phyloP scores from a whole-genome alignment of 176 grass and related monocot genomes.

The Bothriochloa decipiens region DNA sequence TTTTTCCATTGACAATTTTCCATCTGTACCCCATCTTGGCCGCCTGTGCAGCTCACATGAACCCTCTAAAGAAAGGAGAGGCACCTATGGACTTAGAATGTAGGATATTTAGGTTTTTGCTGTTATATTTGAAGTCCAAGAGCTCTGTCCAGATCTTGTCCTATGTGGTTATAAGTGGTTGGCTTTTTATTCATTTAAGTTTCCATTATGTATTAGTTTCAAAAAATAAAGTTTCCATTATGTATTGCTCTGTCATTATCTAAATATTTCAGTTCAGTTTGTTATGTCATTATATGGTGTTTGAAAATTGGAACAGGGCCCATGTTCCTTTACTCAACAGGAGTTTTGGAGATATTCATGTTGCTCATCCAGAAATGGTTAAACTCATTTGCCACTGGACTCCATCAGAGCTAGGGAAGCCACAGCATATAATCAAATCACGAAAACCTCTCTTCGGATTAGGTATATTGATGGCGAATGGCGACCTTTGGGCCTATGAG shows the following conservation, averaged over 20 bases:
- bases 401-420: slow-evolving; percentile 61
- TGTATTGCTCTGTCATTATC: not conserved
- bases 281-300: not conserved
- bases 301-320: slow-evolving; percentile 47
- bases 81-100: too few relatives aligned
- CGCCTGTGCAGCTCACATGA: too few relatives aligned
- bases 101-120: too few relatives aligned
- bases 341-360: slow-evolving; percentile 55
- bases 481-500: slow-evolving; percentile 61
- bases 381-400: slow-evolving; percentile 54
- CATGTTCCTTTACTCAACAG: slow-evolving; percentile 66
- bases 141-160: too few relatives aligned
- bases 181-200: slow-evolving; percentile 2
- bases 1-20: too few relatives aligned
- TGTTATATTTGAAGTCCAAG: too few relatives aligned
- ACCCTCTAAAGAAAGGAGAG: too few relatives aligned
- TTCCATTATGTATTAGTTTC: too few relatives aligned
- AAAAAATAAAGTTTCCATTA: too few relatives aligned
- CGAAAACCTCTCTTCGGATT: slow-evolving; percentile 58
- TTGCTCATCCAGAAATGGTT: slow-evolving; percentile 60
- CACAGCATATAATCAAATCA: slow-evolving; percentile 59
- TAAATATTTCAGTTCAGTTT: not conserved
- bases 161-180: not conserved
- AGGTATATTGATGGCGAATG: slow-evolving; percentile 60
- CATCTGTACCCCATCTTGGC: too few relatives aligned